phyloP scores from a whole-genome alignment of 345 rosid species.

The Eucalyptus curtisii region DNA sequence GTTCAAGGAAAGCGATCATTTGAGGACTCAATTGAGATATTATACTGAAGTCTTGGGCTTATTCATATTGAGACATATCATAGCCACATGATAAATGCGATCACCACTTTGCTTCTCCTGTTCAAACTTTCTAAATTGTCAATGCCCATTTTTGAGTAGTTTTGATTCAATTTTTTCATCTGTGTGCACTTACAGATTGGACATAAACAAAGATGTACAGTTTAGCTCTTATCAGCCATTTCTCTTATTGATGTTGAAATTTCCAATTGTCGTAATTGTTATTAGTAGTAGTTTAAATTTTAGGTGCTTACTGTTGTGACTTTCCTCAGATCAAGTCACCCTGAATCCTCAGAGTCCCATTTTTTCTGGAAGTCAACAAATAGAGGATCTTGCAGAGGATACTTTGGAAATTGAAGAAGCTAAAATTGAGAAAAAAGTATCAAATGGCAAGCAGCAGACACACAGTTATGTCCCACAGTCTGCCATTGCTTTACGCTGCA shows the following conservation, averaged over 20 bases:
- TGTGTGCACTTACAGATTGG: neutral
- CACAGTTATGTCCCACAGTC: slow-evolving; percentile 67
- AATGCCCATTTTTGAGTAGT: neutral
- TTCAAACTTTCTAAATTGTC: neutral
- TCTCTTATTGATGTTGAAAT: neutral
- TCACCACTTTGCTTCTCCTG: neutral
- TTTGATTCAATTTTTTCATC: neutral
- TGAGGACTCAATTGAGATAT: neutral
- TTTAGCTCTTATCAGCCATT: neutral
- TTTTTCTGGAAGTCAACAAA: slow-evolving; percentile 24
- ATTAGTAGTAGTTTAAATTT: neutral
- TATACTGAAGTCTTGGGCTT: neutral
- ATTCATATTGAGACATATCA: neutral
- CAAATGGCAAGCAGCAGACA: slow-evolving; percentile 14
- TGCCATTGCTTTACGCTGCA: slow-evolving; percentile 80
- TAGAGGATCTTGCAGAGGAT: slow-evolving; percentile 34
- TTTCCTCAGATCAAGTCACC: slow-evolving; percentile 22
- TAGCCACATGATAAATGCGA: neutral
- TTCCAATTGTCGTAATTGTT: neutral
- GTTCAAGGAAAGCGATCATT: neutral
- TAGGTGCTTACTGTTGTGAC: neutral
- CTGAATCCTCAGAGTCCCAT: slow-evolving; percentile 28
- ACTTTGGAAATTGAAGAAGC: slow-evolving; percentile 24
- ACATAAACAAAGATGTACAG: neutral
- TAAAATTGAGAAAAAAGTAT: slow-evolving; percentile 15